Evolutionary conservation across 768 basidiomycete genomes (phyloP), one percentile per base, ranked within the genome.

Genomic region (Infundibulicybe gibba): DNA sequence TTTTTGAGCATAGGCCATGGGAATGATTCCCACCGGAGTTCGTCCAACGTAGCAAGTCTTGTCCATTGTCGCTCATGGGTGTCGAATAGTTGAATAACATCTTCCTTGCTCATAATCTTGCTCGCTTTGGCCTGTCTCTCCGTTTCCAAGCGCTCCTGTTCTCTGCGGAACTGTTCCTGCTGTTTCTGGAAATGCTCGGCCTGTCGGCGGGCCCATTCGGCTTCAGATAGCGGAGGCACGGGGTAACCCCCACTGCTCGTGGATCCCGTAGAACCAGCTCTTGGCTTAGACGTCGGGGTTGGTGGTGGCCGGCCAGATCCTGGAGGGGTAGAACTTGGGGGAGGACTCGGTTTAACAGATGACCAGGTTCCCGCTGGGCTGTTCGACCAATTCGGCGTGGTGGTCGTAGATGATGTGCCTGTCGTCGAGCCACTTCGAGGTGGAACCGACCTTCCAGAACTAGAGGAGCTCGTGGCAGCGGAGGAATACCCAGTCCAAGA

Each of bases 1-100:
- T 68, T 63, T 59, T 73, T 79, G 60, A 82, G 67, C 69, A 81
- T 72, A 1, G 88, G 87, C 87, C 87, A 90, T 8, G 87, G 47
- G 56, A 90, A 82, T 54, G 76, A 73, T 30, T 72, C 69, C 87
- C 86, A 89, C 32, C 66, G 71, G 49, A 87, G 65, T 45, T 70
- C 68, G 35, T 64, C 59, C 42, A 70, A 57, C 5, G 64, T 53
- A 31, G 68, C 60, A 6, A 83, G 62, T 47, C 67, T 73, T 41
- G 65, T 64, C 86, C 87, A 87, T 42, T 77, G 76, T 33, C 69
- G 68, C 32, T 85, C 85, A 56, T 89, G 85, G 35, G 64, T 68
- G 39, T 81, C 80, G 54, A 81, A 82, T 5, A 83, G 54, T 49
- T 71, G 71, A 21, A 71, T 55, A 32, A 83, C 63, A 3, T 86